Evolutionary conservation across 352 stramenopile genomes (phyloP), one percentile per base, ranked within the genome.

Genomic region (Saprolegnia diclina): DNA sequence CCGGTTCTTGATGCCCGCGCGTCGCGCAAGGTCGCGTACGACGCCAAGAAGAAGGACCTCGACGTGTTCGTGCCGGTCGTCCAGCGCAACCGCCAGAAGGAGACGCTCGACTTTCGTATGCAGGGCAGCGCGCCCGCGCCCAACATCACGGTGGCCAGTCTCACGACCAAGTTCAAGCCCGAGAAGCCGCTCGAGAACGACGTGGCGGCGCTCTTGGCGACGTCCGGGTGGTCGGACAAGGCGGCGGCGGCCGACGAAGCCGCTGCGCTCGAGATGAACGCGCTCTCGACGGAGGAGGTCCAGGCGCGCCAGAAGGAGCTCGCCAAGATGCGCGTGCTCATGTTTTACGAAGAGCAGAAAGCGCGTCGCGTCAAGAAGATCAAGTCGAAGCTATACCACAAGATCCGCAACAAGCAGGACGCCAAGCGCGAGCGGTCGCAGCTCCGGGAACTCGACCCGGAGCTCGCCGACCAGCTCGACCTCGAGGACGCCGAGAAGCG

Each of bases 341-440:
- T 99, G 74, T 99, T 99, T 71, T 99, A 99, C 78, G 91, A 99
- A 52, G 96, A 99, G 79, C 92, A 98, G 78, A 99, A 99, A 75
- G 77, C 91, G 56, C 91, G 97, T 73, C 94, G 97, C 37, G 95
- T 99, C 32, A 99, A 99, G 81, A 99, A 99, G 80, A 99, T 99
- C 75, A 99, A 99, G 80, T 98, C 91, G 38, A 99, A 99, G 74
- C 92, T 98, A 37, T 99, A 98, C 83, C 91, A 97, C 72, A 97
- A 98, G 74, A 99, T 99, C 72, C 86, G 93, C 56, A 99, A 99
- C 76, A 89, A 91, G 61, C 87, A 91, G 65, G 73, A 89, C 11
- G 82, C 94, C 66, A 88, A 97, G 32, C 92, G 91, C 48, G 92
- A 97, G 57, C 82, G 77, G 57, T 78, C 92, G 40, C 77, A 90